Percentiles rank a stretch among this genome's conserved stretches.
phyloP scores from a whole-genome alignment of 495 filamentous ascomycete genomes.

The Glutinoglossum americanum region DNA sequence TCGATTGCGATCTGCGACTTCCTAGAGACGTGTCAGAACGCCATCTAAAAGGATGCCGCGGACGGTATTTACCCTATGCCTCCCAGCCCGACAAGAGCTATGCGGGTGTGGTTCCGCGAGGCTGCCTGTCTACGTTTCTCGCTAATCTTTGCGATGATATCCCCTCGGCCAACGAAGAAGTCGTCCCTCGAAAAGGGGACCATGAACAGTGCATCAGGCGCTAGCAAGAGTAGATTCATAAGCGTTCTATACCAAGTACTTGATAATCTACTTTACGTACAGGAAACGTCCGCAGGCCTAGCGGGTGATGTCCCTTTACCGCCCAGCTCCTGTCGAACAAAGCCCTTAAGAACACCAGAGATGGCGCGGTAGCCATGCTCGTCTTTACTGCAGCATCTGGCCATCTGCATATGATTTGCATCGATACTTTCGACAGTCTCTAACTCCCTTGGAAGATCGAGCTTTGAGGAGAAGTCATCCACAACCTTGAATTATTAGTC shows the following conservation, averaged over 20 bases:
- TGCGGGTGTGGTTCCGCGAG: background rate
- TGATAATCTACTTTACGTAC: background rate
- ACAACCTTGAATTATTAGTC: conserved; percentile 3
- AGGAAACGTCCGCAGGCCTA: background rate
- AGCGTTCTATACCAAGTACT: background rate
- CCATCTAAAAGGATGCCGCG: background rate
- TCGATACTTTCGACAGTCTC: background rate
- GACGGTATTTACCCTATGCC: conserved; percentile 23
- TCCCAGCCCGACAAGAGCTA: conserved; percentile 17
- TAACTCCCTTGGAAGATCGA: conserved; percentile 2
- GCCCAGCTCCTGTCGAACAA: background rate
- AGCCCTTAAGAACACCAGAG: background rate
- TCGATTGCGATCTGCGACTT: conserved; percentile 34
- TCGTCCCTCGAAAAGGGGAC: conserved; percentile 19
- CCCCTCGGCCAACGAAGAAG: conserved; percentile 22
- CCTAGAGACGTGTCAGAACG: conserved; percentile 12
- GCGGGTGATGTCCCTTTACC: background rate
- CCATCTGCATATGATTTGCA: conserved; percentile 3
- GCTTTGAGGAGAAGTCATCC: background rate
- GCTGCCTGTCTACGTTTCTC: conserved; percentile 6
- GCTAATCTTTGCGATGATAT: conserved; percentile 16
- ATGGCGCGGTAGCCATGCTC: background rate
- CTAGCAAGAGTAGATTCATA: background rate
- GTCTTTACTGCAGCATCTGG: background rate
- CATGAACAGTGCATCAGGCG: background rate